Base-by-base conservation (phyloP, 2,329 filamentous ascomycete species). In the Penicillium vulpinum region DNA sequence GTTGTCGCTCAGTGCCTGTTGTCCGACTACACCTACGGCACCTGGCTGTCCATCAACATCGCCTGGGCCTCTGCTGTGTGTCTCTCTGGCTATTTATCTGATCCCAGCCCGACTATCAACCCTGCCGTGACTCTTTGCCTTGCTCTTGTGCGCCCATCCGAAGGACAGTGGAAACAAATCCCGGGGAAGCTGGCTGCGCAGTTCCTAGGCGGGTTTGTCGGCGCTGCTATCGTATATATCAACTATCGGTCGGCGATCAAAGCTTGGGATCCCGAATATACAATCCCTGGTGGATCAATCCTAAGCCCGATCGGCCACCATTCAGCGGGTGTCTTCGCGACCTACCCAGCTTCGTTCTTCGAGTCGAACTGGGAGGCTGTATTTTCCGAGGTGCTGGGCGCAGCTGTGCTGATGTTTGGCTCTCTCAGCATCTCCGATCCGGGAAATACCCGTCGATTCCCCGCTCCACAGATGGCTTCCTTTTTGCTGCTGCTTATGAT, bases 11-110 rank as follows among this genome's bases (percentile, higher is more conserved):
- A 71, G 51, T 67, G 66, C 41, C 56, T 71, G 29, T 60, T 71
- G 18, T 71, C 69, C 21, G 66, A 71, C 48, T 71, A 71, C 54
- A 63, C 65, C 18, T 71, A 71, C 48, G 69, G 69, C 52, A 71
- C 69, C 51, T 71, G 69, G 69, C 33, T 72, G 11, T 72, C 70
- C 21, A 72, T 72, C 56, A 72, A 72, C 54, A 50, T 72, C 5
- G 67, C 69, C 31, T 71, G 69, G 69, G 69, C 69, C 2, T 51
- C 67, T 11, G 69, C 69, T 0, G 69, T 71, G 29, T 65, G 59
- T 43, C 59, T 71, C 8, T 66, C 69, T 2, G 58, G 67, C 53
- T 71, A 70, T 50, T 33, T 70, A 2, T 54, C 61, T 28, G 62
- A 70, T 38, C 69, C 69, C 18, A 64, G 68, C 38, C 69, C 69